Evolutionary conservation across 2,329 filamentous ascomycete genomes (phyloP).

Genomic region (Dendryphion nanum): DNA sequence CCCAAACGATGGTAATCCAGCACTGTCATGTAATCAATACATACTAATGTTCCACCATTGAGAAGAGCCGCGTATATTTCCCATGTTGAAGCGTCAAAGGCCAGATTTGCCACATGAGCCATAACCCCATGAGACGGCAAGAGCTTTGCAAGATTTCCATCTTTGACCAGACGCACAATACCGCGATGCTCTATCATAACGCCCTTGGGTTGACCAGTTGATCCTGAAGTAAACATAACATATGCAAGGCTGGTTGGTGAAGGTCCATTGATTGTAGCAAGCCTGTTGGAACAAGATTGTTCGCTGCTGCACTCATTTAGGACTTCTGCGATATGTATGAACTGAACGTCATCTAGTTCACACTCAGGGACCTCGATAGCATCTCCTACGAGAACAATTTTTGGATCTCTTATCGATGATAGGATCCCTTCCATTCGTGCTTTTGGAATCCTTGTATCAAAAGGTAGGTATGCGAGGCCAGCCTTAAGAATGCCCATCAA

Average conservation of each 20-base stretch:
- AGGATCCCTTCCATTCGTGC: too few relatives aligned
- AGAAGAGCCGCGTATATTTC: conserved; percentile 51
- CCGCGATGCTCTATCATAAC: conserved; percentile 50
- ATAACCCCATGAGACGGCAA: conserved; percentile 13
- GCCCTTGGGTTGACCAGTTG: conserved; percentile 48
- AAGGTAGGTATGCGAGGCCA: neutral
- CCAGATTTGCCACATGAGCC: conserved; percentile 37
- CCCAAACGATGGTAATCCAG: neutral
- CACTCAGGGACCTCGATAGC: neutral
- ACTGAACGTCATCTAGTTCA: neutral
- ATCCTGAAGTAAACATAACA: conserved; percentile 43
- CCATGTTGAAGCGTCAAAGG: conserved; percentile 51
- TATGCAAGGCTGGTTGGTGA: neutral
- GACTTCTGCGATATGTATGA: too few relatives aligned
- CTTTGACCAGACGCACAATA: too few relatives aligned
- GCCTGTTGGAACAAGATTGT: too few relatives aligned
- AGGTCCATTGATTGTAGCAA: neutral
- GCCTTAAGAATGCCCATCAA: conserved; percentile 3
- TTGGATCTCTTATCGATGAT: too few relatives aligned
- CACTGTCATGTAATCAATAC: neutral
- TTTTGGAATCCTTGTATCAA: neutral
- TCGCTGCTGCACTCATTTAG: too few relatives aligned
- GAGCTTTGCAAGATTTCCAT: too few relatives aligned
- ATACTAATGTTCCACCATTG: conserved; percentile 30
- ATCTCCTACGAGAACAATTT: too few relatives aligned